Percentiles rank a stretch among this genome's conserved stretches.
Conservation (phyloP, 1,284 basidiomycete genomes). For the Boletus nobilissimus region DNA sequence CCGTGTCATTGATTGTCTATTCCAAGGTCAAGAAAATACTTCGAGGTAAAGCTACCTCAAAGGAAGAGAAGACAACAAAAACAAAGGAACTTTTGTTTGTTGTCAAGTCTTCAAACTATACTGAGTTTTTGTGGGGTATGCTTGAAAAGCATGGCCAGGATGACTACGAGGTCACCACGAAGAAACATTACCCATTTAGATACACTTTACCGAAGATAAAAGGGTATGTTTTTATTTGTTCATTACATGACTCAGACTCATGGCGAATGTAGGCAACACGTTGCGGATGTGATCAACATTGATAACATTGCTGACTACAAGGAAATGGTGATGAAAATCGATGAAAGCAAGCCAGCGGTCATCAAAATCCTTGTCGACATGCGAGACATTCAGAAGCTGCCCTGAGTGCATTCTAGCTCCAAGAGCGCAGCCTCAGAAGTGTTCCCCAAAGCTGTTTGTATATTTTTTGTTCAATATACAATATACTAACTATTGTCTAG, state of each 20-base stretch:
- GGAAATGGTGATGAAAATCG: slow-evolving; percentile 26
- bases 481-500: neutral
- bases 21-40: neutral
- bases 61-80: neutral
- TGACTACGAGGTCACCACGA: neutral
- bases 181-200: neutral
- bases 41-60: neutral
- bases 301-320: slow-evolving; percentile 29
- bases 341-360: neutral
- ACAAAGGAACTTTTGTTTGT: neutral
- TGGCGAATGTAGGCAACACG: neutral
- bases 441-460: neutral
- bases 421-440: neutral
- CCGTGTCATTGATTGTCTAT: slow-evolving; percentile 8
- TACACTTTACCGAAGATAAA: slow-evolving; percentile 9
- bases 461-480: neutral
- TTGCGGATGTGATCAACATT: slow-evolving; percentile 14
- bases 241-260: neutral
- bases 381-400: slow-evolving; percentile 33
- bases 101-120: neutral
- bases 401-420: neutral
- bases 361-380: slow-evolving; percentile 6
- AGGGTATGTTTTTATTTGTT: neutral
- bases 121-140: neutral
- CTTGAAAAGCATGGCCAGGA: neutral